These are phyloP conservation scores for Capsella bursapastoris DNA, from an alignment of 345 rosid species.

Conservation along the genomic window DNA sequence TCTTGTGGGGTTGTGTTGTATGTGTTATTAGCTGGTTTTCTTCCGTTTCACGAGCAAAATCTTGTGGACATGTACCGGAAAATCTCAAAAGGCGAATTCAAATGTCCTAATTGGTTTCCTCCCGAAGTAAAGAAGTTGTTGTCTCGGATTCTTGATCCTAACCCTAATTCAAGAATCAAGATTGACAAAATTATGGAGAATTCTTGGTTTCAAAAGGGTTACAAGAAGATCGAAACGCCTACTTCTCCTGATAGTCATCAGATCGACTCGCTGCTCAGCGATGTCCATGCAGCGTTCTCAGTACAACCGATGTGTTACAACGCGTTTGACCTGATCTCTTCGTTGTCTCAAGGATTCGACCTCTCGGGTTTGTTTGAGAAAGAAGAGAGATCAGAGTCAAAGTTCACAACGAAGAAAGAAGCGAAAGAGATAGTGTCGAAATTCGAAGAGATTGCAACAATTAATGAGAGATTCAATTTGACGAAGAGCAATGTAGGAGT, in stretches of 20 bases:
- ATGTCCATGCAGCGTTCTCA: conserved; percentile 54
- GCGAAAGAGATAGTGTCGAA: conserved; percentile 71
- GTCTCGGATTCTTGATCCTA: conserved; percentile 70
- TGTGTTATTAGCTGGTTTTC: conserved; percentile 76
- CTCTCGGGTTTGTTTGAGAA: conserved; percentile 76
- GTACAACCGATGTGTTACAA: conserved; percentile 58
- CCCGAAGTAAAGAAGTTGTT: conserved; percentile 73
- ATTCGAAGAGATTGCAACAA: conserved; percentile 68
- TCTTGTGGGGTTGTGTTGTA: conserved; percentile 80
- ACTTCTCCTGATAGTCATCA: conserved; percentile 42
- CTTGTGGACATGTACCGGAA: conserved; percentile 72
- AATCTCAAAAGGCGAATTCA: conserved; percentile 71
- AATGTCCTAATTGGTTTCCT: conserved; percentile 73
- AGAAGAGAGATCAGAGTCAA: conserved; percentile 44
- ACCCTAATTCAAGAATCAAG: conserved; percentile 64
- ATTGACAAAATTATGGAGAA: conserved; percentile 61
- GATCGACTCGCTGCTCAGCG: conserved; percentile 43
- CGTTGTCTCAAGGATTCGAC: conserved; percentile 78
- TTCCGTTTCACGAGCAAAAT: conserved; percentile 73
- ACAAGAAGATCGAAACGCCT: conserved; percentile 54
- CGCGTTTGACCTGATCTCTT: conserved; percentile 83
- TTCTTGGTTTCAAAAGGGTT: conserved; percentile 74
- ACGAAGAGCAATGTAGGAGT: conserved; percentile 61
- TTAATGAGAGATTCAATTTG: conserved; percentile 55
- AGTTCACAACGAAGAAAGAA: conserved; percentile 64